Evolutionary conservation across 73 alveolate genomes (phyloP).

Genomic region (Tetrahymena malaccensis): DNA sequence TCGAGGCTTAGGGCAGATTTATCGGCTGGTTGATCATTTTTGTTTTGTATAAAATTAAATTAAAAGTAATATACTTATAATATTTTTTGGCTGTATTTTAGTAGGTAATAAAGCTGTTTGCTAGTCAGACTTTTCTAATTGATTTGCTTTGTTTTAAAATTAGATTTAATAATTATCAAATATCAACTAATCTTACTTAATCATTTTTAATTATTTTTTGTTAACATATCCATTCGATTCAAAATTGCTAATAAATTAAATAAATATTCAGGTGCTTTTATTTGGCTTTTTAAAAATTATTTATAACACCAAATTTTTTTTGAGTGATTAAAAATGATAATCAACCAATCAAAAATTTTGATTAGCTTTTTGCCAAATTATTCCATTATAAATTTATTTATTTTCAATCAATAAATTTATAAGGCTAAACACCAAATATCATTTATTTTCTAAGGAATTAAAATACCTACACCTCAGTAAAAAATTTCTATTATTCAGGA

Average conservation of each 20-base stretch:
- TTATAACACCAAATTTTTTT: neutral
- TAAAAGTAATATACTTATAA: neutral
- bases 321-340: neutral
- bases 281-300: too few relatives aligned
- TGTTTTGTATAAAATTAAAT: neutral
- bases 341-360: neutral
- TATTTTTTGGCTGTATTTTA: neutral
- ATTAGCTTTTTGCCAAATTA: neutral
- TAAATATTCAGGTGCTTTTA: neutral
- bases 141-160: neutral
- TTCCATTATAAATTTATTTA: neutral
- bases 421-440: neutral
- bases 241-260: neutral
- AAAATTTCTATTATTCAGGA: too few relatives aligned
- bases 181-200: neutral
- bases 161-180: neutral
- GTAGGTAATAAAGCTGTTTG: neutral
- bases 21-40: neutral
- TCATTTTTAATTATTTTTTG: neutral
- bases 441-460: too few relatives aligned
- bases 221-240: neutral
- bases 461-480: neutral
- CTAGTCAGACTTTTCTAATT: neutral
- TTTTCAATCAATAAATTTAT: neutral
- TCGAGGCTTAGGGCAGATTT: neutral